Conservation (phyloP, 1,284 basidiomycete species). For the Schizopora paradoxa region DNA sequence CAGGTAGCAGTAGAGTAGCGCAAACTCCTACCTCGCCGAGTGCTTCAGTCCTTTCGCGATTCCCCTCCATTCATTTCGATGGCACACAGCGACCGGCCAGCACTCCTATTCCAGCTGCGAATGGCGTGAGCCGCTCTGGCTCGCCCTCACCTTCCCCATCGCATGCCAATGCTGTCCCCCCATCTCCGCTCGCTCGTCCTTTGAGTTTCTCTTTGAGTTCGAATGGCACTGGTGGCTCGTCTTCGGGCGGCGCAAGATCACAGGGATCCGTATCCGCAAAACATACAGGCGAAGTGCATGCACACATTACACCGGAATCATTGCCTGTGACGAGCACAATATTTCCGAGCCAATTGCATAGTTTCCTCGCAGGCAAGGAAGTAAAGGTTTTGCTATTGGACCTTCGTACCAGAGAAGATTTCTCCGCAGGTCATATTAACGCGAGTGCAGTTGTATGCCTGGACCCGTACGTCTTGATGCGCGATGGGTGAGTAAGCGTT, state of each 20-base stretch:
- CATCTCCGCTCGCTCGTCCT: no score
- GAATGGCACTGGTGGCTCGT: slow-evolving; percentile 23
- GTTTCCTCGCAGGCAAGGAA: slow-evolving; percentile 46
- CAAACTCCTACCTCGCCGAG: slow-evolving; percentile 22
- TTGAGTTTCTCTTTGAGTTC: no score
- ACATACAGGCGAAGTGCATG: slow-evolving; percentile 4
- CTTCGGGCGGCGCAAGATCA: slow-evolving; percentile 2
- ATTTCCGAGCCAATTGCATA: slow-evolving; percentile 53
- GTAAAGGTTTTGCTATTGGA: slow-evolving; percentile 79
- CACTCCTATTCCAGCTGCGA: slow-evolving; percentile 62
- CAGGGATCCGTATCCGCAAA: slow-evolving; percentile 7
- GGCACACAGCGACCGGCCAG: slow-evolving; percentile 57
- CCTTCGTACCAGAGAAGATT: slow-evolving; percentile 74
- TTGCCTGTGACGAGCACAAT: slow-evolving; percentile 54
- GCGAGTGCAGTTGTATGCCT: slow-evolving; percentile 75
- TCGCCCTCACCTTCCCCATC: slow-evolving; percentile 39
- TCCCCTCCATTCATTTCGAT: slow-evolving; percentile 50
- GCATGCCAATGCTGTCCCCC: no score
- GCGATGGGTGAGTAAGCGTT: slow-evolving; percentile 53
- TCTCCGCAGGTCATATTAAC: slow-evolving; percentile 69
- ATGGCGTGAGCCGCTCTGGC: slow-evolving; percentile 57
- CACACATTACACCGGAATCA: slow-evolving; percentile 32
- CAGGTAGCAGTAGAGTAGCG: slow-evolving; percentile 28
- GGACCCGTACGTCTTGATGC: slow-evolving; percentile 72
- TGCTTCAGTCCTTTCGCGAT: slow-evolving; percentile 28